A percentile compares a stretch with the other conserved stretches of the same genome.
phyloP scores from a whole-genome alignment of 345 rosid species.

The Noccaea caerulescens region DNA sequence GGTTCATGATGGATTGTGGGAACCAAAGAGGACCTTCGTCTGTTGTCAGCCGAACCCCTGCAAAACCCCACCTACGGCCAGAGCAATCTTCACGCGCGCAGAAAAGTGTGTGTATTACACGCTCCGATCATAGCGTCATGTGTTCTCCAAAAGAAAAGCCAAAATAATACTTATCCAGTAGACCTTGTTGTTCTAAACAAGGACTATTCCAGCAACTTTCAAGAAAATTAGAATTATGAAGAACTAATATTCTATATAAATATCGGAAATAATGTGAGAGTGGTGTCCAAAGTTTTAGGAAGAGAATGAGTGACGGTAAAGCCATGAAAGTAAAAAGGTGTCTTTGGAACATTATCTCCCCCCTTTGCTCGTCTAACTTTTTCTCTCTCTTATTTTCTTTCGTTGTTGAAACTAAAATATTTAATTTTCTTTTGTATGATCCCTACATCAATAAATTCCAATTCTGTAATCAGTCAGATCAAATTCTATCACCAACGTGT shows the following conservation, averaged over 20 bases:
- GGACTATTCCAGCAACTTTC: background rate
- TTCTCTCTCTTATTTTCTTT: background rate
- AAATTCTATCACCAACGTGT: too few species aligned
- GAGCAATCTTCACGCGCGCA: background rate
- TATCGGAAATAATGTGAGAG: background rate
- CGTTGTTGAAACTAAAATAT: too few species aligned
- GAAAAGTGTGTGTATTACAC: background rate
- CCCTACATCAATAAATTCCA: too few species aligned
- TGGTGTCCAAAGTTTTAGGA: slow-evolving; percentile 10
- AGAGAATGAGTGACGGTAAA: slow-evolving; percentile 20
- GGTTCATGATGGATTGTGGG: slow-evolving; percentile 5
- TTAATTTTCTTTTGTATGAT: too few species aligned
- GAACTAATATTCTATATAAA: background rate
- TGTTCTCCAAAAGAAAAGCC: background rate
- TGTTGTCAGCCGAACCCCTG: slow-evolving; percentile 12
- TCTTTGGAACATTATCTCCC: slow-evolving; percentile 12
- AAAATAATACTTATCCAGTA: background rate
- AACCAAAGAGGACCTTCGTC: slow-evolving; percentile 16
- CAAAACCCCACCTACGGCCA: background rate
- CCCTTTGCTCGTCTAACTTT: background rate
- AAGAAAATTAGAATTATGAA: background rate
- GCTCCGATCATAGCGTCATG: background rate
- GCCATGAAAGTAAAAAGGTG: slow-evolving; percentile 12
- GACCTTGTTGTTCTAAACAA: background rate
- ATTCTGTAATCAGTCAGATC: too few species aligned